Base-by-base conservation (phyloP, 1,139 yeast genomes). In the Trichomonascaceae sp. region DNA sequence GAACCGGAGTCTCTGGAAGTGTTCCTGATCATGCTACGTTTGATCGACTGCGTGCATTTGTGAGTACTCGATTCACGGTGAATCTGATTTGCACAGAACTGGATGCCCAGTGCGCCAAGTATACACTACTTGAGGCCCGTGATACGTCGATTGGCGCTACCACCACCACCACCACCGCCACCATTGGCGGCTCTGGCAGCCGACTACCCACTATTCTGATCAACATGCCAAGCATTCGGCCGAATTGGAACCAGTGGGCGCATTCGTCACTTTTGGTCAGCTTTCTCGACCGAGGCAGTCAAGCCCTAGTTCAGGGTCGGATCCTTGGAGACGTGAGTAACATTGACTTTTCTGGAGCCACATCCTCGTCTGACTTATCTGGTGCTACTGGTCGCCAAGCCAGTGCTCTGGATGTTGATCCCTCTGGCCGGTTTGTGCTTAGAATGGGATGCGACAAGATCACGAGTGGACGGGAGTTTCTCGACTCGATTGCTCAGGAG, bases 31-130 rank as follows among this genome's bases (percentile, higher is more conserved):
- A 52, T 38, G 39, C 39, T 16, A 36, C 50, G 32, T 46, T 52
- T 37, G 49, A 48, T 22, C 42, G 44, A 13, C 36, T 52, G 34
- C 38, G 47, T 11, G 29, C 36, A 14, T 51, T 49, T 35, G 43
- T 50, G 17, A 39, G 51, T 3, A 39, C 47, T 2, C 38, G 55
- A 17, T 50, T 52, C 35, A 43, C 42, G 31, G 43, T 50, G 16
- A 47, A 50, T 28, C 43, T 47, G 1, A 39, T 52, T 20, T 43
- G 50, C 28, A 36, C 40, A 9, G 51, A 51, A 18, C 40, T 52
- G 18, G 44, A 44, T 28, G 35, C 38, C 13, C 39, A 42, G 27
- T 41, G 41, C 26, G 44, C 48, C 26, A 40, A 41, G 27, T 51
- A 45, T 37, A 43, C 40, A 18, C 38, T 50, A 14, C 31, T 50